phyloP scores from a whole-genome alignment of 1,139 yeast genomes.

The Kodamaea alishanica region DNA sequence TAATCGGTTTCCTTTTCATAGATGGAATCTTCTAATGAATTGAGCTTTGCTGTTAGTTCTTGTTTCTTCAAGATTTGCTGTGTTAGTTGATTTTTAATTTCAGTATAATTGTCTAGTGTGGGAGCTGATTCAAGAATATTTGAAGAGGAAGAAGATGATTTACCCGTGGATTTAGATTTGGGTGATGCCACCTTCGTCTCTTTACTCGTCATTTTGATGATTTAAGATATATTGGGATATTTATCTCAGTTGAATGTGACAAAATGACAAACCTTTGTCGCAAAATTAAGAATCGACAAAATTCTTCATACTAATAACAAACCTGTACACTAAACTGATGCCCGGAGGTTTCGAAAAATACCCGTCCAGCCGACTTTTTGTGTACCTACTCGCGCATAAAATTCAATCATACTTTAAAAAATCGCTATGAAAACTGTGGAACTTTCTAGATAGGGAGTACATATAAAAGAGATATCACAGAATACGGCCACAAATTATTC shows the following conservation, averaged over 20 bases:
- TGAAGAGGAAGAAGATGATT: neutral
- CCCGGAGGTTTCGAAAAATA: too few species aligned
- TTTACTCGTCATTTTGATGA: neutral
- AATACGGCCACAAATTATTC: too few species aligned
- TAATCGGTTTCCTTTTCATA: conserved; percentile 78
- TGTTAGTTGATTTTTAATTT: conserved; percentile 63
- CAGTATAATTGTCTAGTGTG: conserved; percentile 44
- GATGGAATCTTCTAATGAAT: conserved; percentile 71
- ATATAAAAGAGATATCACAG: too few species aligned
- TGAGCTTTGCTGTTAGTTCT: conserved; percentile 59
- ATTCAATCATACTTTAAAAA: too few species aligned
- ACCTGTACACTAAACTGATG: neutral
- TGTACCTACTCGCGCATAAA: neutral
- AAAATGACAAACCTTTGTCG: neutral
- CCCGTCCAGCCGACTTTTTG: too few species aligned
- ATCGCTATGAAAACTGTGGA: conserved; percentile 1
- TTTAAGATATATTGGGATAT: too few species aligned
- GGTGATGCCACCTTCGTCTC: conserved; percentile 2
- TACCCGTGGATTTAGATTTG: neutral
- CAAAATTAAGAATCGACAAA: neutral
- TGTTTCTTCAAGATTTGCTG: conserved; percentile 63
- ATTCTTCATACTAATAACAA: neutral
- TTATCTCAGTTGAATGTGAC: too few species aligned
- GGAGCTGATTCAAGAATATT: conserved; percentile 11
- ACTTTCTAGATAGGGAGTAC: conserved; percentile 2